Evolutionary conservation across 1,139 yeast species (phyloP).

Genomic region (Tardiomyces digboiensis): DNA sequence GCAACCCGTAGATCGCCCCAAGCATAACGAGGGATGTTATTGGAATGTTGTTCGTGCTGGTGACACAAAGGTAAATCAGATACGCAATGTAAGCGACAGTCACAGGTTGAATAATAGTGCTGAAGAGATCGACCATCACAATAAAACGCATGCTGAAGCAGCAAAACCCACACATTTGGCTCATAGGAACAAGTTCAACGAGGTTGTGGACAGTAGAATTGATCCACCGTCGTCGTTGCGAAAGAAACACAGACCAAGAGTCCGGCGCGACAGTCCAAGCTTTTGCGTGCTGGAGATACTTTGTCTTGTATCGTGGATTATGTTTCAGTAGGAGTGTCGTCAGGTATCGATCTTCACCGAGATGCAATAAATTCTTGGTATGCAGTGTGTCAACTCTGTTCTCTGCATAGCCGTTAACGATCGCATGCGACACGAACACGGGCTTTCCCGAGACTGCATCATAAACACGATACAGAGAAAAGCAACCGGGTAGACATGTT

Average conservation of each 20-base stretch:
- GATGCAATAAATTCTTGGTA: constrained; percentile 31
- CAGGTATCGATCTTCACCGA: constrained; percentile 35
- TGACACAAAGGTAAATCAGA: constrained; percentile 26
- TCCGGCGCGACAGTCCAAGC: constrained; percentile 37
- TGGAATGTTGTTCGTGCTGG: constrained; percentile 25
- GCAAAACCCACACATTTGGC: constrained; percentile 35
- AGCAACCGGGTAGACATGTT: constrained; percentile 36
- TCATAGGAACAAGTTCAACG: constrained; percentile 31
- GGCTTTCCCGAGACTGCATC: constrained; percentile 30
- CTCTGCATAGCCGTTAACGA: constrained; percentile 29
- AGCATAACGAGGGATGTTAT: constrained; percentile 30
- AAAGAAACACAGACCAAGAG: constrained; percentile 31
- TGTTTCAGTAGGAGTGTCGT: constrained; percentile 31
- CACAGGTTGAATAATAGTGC: constrained; percentile 34
- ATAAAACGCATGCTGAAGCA: constrained; percentile 34
- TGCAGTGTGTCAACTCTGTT: constrained; percentile 33
- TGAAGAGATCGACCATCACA: constrained; percentile 30
- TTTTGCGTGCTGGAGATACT: constrained; percentile 30
- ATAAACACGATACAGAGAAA: constrained; percentile 30
- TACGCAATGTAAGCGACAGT: constrained; percentile 33
- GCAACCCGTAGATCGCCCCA: constrained; percentile 33
- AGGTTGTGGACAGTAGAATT: constrained; percentile 35
- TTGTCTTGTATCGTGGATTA: constrained; percentile 31
- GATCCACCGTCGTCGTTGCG: constrained; percentile 37
- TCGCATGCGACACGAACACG: constrained; percentile 29